phyloP scores from a whole-genome alignment of 495 filamentous ascomycete species.

The Talaromyces ruber region DNA sequence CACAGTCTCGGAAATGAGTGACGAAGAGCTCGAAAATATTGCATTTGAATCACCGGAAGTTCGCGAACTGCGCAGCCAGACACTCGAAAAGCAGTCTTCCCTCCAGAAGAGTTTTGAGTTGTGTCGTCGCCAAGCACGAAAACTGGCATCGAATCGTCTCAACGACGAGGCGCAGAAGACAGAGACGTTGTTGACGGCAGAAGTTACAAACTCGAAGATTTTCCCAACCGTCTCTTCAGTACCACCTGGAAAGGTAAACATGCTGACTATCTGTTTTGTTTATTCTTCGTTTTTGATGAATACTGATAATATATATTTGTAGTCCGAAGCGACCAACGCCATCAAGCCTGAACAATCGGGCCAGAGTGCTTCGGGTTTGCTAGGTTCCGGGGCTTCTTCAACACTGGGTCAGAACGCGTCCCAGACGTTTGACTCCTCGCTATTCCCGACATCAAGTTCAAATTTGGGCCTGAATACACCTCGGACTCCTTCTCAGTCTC shows the following conservation, averaged over 20 bases:
- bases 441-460: too few species aligned
- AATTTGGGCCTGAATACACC: too few species aligned
- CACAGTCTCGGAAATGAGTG: conserved; percentile 20
- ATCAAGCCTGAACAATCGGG: not conserved
- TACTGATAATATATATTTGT: not conserved
- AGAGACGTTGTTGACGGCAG: not conserved
- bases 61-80: conserved; percentile 4
- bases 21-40: conserved; percentile 7
- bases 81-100: conserved; percentile 2
- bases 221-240: not conserved
- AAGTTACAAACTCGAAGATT: not conserved
- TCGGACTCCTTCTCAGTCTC: not conserved
- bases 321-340: not conserved
- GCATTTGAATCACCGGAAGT: conserved; percentile 6
- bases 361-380: not conserved
- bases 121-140: conserved; percentile 9
- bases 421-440: too few species aligned
- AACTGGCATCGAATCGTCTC: conserved; percentile 6
- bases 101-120: conserved; percentile 5
- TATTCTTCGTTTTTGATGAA: not conserved
- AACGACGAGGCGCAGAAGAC: not conserved
- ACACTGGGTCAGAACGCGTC: not conserved
- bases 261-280: not conserved
- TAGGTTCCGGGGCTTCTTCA: not conserved
- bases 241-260: not conserved